phyloP scores from a whole-genome alignment of 2,329 filamentous ascomycete genomes.

The Alternaria triticimaculans region DNA sequence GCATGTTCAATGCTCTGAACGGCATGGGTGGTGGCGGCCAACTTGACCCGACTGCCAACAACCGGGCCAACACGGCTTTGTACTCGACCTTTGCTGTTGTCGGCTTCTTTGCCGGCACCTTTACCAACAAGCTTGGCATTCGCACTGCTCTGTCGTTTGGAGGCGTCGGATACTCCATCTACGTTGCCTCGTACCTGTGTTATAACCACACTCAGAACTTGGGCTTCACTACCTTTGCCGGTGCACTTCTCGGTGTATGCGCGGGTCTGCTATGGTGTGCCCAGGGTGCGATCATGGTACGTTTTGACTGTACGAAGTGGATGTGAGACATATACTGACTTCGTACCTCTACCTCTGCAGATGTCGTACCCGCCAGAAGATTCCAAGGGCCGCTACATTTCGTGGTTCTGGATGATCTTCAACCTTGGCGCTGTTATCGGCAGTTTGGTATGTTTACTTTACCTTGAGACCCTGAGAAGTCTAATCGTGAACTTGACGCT shows the following conservation, averaged over 20 bases:
- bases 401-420: conserved; percentile 94
- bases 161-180: conserved; percentile 78
- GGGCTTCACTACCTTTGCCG: conserved; percentile 78
- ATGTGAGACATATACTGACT: background rate
- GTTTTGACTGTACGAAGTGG: background rate
- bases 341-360: too few species aligned
- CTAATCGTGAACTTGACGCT: conserved; percentile 6
- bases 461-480: conserved; percentile 19
- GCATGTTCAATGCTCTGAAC: conserved; percentile 61
- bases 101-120: conserved; percentile 71
- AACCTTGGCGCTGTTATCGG: conserved; percentile 91
- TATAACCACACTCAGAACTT: conserved; percentile 72
- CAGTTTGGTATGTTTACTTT: conserved; percentile 61
- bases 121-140: conserved; percentile 78
- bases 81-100: conserved; percentile 75
- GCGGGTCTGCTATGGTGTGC: conserved; percentile 83
- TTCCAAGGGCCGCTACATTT: conserved; percentile 86
- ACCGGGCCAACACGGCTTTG: conserved; percentile 72
- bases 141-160: conserved; percentile 72
- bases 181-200: conserved; percentile 72
- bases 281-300: conserved; percentile 77
- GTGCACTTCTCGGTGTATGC: conserved; percentile 77
- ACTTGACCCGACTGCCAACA: conserved; percentile 61
- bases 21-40: conserved; percentile 60
- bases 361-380: conserved; percentile 85